These are phyloP conservation scores for Astrothelium subdiscretum DNA, from an alignment of 495 filamentous ascomycete genomes.

Conservation along the genomic window DNA sequence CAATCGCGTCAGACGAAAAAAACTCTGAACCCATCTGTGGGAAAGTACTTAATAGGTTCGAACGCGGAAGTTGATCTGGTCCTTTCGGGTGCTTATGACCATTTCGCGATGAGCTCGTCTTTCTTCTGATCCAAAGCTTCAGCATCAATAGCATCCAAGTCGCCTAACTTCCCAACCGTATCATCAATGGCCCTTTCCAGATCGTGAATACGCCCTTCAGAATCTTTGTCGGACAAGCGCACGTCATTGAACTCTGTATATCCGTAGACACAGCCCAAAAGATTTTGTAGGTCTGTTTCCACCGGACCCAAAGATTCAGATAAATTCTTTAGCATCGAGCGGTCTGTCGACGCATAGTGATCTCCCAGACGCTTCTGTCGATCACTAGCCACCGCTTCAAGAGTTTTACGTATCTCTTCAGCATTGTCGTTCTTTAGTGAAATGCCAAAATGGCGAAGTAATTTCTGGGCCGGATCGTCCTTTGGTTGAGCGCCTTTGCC, in stretches of 20 bases:
- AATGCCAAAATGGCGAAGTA: constrained; percentile 11
- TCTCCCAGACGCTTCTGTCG: constrained; percentile 2
- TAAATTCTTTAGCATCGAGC: not conserved
- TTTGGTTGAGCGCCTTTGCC: constrained; percentile 10
- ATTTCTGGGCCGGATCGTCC: constrained; percentile 9
- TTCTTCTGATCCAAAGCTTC: not conserved
- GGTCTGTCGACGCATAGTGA: constrained; percentile 3
- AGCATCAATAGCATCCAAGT: not conserved
- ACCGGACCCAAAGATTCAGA: constrained; percentile 1
- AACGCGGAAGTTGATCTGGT: not conserved
- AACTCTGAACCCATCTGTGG: too few relatives aligned
- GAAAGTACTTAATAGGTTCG: too few relatives aligned
- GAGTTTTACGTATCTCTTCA: not conserved
- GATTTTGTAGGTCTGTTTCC: constrained; percentile 5
- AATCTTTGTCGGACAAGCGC: constrained; percentile 2
- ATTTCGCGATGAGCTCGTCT: not conserved
- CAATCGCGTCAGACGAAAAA: not conserved
- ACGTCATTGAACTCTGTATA: constrained; percentile 4
- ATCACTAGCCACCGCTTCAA: not conserved
- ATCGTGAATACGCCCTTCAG: not conserved
- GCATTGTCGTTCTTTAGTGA: not conserved
- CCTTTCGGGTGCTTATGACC: not conserved
- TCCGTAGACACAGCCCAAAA: constrained; percentile 7
- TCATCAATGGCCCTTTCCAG: constrained; percentile 5
- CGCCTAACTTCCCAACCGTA: not conserved